Base-by-base conservation (phyloP, 352 stramenopile species). In the Vaucheria bursata region DNA sequence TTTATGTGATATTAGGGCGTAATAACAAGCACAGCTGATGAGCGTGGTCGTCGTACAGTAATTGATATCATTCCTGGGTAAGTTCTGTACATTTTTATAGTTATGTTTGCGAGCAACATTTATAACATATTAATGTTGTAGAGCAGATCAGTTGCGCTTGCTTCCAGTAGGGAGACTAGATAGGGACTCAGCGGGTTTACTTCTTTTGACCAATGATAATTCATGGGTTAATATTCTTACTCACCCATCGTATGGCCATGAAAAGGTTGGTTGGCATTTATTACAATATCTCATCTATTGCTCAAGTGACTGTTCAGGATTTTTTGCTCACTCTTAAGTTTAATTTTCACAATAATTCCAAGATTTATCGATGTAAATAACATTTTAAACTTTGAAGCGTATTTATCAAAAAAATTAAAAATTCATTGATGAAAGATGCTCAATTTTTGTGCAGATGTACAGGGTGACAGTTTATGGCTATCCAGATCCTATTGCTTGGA, bases 141-240 rank as follows among this genome's bases (percentile, higher is more conserved):
- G 93, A 40, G 85, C 65, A 31, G 37, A 76, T 66, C 32, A 84
- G 33, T 85, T 93, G 79, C 88, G 93, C 80, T 87, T 95, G 75
- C 92, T 95, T 88, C 90, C 90, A 8, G 89, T 95, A 84, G 89
- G 89, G 0, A 87, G 90, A 72, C 85, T 95, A 29, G 90, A 94
- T 75, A 91, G 90, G 78, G 93, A 94, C 77, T 93, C 89, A 18
- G 88, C 92, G 74, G 90, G 90, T 0, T 78, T 95, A 29, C 84
- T 95, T 74, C 85, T 95, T 18, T 85, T 95, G 36, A 95, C 90
- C 6, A 95, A 93, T 83, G 88, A 95, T 67, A 82, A 82, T 50
- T 59, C 77, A 38, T 82, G 77, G 77, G 71, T 82, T 33, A 80
- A 85, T 79, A 53, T 74, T 18, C 67, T 85, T 8, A 85, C 79